Base-by-base conservation (phyloP, 2,329 filamentous ascomycete genomes). In the Penicillium hordei region DNA sequence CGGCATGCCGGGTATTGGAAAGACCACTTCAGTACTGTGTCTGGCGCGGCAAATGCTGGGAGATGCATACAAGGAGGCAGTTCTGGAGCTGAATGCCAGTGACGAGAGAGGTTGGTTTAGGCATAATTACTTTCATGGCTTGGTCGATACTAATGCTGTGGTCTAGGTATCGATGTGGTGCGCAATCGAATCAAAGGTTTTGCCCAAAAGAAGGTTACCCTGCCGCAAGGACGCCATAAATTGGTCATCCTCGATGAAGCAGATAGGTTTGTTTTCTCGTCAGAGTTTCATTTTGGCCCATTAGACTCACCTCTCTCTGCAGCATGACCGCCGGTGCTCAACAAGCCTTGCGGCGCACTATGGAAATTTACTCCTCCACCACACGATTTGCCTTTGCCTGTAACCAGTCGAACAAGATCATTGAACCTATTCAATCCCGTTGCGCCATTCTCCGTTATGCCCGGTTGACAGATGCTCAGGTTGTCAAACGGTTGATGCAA, bases 321-420 rank as follows among this genome's bases (percentile, higher is more conserved):
- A 86, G 84, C 70, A 99, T 99, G 94, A 99, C 94, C 0, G 90
- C 90, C 25, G 94, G 94, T 52, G 94, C 94, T 2, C 94, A 99
- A 74, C 94, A 97, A 77, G 94, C 94, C 21, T 83, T 99, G 36
- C 86, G 94, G 65, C 84, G 94, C 61, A 99, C 94, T 0, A 99
- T 99, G 94, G 94, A 99, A 75, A 99, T 97, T 51, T 97, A 97
- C 79, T 95, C 91, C 42, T 89, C 92, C 62, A 99, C 94, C 1
- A 99, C 94, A 2, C 86, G 94, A 58, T 99, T 99, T 71, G 94
- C 94, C 0, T 99, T 99, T 70, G 94, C 94, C 2, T 99, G 94
- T 82, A 99, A 99, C 75, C 91, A 96, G 79, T 94, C 90, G 61
- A 99, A 97, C 81, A 99, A 97, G 79, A 97, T 99, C 72, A 99